Evolutionary conservation across 1,284 basidiomycete species (phyloP).

Genomic region (Acaromyces ingoldii): DNA sequence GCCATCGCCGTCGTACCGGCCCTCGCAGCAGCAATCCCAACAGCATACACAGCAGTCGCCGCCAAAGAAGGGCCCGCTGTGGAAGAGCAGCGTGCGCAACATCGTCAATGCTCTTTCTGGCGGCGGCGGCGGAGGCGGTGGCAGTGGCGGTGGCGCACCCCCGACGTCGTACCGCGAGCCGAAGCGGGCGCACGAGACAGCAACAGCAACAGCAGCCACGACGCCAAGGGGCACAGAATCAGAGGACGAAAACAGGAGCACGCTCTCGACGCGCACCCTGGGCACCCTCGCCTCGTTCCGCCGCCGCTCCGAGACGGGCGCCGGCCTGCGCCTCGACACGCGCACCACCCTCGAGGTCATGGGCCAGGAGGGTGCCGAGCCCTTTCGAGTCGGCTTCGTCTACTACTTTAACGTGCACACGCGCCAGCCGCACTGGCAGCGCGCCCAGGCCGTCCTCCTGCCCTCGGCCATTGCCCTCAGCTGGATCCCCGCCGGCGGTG

Average conservation of each 20-base stretch:
- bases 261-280: not conserved
- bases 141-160: not conserved
- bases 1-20: too few species aligned
- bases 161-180: too few species aligned
- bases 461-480: slow-evolving; percentile 39
- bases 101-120: too few species aligned
- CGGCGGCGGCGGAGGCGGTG: not conserved
- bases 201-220: not conserved
- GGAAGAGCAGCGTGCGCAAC: too few species aligned
- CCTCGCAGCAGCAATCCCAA: too few species aligned
- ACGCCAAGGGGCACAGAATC: not conserved
- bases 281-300: slow-evolving; percentile 31
- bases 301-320: slow-evolving; percentile 22
- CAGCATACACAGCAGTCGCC: too few species aligned
- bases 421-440: slow-evolving; percentile 26
- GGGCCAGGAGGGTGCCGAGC: slow-evolving; percentile 15
- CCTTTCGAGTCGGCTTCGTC: slow-evolving; percentile 26
- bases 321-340: slow-evolving; percentile 18
- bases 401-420: slow-evolving; percentile 42
- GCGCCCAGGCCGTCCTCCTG: slow-evolving; percentile 34
- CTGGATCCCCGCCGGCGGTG: slow-evolving; percentile 39
- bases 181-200: too few species aligned
- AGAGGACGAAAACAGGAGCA: not conserved
- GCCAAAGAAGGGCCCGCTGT: too few species aligned
- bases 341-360: slow-evolving; percentile 20